Percentiles rank a stretch among this genome's conserved stretches.
Evolutionary conservation across 345 rosid genomes (phyloP).

Genomic region (Bretschneidera sinensis): DNA sequence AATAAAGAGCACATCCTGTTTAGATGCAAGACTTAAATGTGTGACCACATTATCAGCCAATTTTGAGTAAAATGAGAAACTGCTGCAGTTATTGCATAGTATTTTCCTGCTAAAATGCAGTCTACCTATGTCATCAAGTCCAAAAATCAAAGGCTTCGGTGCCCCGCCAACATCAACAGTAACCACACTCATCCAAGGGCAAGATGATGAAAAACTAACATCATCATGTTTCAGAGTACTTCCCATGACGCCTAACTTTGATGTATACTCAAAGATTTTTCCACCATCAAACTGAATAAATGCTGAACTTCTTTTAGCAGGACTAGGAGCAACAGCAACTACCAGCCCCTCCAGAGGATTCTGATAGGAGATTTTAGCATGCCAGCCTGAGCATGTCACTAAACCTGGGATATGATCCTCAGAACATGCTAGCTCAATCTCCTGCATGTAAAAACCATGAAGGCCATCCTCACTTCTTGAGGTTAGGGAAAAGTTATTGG

Average conservation of each 20-base stretch:
- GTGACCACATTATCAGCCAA: slow-evolving; percentile 57
- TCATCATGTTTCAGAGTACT: slow-evolving; percentile 30
- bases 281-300: slow-evolving; percentile 88
- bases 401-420: slow-evolving; percentile 60
- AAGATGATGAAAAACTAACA: slow-evolving; percentile 49
- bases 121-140: slow-evolving; percentile 82
- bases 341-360: slow-evolving; percentile 48
- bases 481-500: slow-evolving; percentile 27
- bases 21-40: slow-evolving; percentile 79
- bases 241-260: slow-evolving; percentile 44
- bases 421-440: slow-evolving; percentile 61
- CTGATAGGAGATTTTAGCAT: slow-evolving; percentile 39
- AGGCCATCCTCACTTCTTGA: slow-evolving; percentile 34
- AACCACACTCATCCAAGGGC: slow-evolving; percentile 71
- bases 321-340: slow-evolving; percentile 56
- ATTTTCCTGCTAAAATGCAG: slow-evolving; percentile 57
- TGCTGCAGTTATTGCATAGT: slow-evolving; percentile 79
- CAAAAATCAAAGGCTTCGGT: slow-evolving; percentile 58
- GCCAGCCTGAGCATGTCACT: slow-evolving; percentile 74
- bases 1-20: slow-evolving; percentile 80
- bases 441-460: slow-evolving; percentile 62
- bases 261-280: slow-evolving; percentile 44
- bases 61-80: slow-evolving; percentile 83
- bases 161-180: slow-evolving; percentile 34
- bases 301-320: slow-evolving; percentile 56